A percentile compares a stretch with the other conserved stretches of the same genome.
phyloP scores from a whole-genome alignment of 2,329 filamentous ascomycete species.

The Tricladium varicosporioides region DNA sequence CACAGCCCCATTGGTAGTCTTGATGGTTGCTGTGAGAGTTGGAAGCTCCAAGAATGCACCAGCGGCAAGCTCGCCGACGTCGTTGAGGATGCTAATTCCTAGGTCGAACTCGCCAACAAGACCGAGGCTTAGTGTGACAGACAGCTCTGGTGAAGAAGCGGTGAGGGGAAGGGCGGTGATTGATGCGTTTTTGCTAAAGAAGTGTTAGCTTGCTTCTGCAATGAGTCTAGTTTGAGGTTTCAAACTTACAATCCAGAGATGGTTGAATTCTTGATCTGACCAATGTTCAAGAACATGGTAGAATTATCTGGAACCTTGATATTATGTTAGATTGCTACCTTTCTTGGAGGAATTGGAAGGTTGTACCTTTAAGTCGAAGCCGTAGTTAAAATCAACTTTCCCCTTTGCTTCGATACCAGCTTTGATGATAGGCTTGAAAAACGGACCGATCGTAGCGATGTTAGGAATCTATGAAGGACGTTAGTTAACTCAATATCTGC shows the following conservation, averaged over 20 bases:
- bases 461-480: conserved; percentile 6
- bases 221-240: neutral
- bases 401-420: conserved; percentile 6
- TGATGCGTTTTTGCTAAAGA: neutral
- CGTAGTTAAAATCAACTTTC: conserved; percentile 8
- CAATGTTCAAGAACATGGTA: conserved; percentile 8
- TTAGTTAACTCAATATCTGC: neutral
- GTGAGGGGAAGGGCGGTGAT: conserved; percentile 10
- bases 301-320: conserved; percentile 14
- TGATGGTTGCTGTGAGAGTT: conserved; percentile 3
- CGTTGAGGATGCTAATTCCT: conserved; percentile 3
- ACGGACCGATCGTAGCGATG: conserved; percentile 12
- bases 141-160: conserved; percentile 8
- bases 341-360: neutral
- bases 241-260: conserved; percentile 6
- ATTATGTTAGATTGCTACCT: neutral
- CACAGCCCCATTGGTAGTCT: neutral
- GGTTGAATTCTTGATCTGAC: conserved; percentile 4
- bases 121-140: conserved; percentile 5
- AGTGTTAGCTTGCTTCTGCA: neutral
- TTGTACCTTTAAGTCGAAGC: conserved; percentile 11
- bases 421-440: conserved; percentile 7
- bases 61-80: neutral
- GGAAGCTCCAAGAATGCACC: conserved; percentile 14
- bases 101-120: conserved; percentile 8